phyloP scores from a whole-genome alignment of 305 asterid species.

The Ilex paraguariensis region DNA sequence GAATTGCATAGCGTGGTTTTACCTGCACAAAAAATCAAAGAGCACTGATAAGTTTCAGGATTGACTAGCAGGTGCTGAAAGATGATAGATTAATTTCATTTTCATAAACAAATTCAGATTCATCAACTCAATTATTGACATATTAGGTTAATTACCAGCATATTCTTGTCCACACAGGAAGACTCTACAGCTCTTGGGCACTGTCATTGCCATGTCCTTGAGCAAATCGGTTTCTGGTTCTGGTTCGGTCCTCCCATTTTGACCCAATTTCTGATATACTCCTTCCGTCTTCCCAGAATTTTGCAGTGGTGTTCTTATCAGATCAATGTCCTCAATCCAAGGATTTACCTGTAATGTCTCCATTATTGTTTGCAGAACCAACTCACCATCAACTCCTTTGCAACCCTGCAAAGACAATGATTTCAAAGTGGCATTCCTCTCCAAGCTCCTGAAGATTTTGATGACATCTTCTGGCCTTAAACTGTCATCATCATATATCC shows the following conservation, averaged over 20 bases:
- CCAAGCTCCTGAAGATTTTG: constrained; percentile 60
- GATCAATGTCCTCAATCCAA: constrained; percentile 79
- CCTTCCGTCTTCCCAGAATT: constrained; percentile 55
- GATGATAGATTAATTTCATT: neutral
- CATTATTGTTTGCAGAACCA: constrained; percentile 49
- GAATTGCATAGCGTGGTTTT: constrained; percentile 62
- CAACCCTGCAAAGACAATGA: constrained; percentile 66
- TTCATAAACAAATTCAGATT: constrained; percentile 5
- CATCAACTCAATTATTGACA: neutral
- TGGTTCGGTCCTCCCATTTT: constrained; percentile 45
- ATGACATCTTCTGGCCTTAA: constrained; percentile 45
- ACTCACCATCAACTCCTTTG: constrained; percentile 74
- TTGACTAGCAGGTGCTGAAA: too few relatives aligned
- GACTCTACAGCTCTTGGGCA: constrained; percentile 65
- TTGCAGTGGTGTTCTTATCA: constrained; percentile 66
- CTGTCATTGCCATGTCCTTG: constrained; percentile 55
- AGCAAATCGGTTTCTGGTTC: constrained; percentile 59
- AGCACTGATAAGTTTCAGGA: too few relatives aligned
- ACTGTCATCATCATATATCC: constrained; percentile 67
- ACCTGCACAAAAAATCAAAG: constrained; percentile 34
- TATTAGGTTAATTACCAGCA: constrained; percentile 39
- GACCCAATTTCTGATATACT: constrained; percentile 49
- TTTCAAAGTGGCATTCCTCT: constrained; percentile 57
- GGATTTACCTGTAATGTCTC: constrained; percentile 73
- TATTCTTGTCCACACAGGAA: constrained; percentile 77